Evolutionary conservation across 2,329 filamentous ascomycete genomes (phyloP).

Genomic region (Venturia aucupariae): DNA sequence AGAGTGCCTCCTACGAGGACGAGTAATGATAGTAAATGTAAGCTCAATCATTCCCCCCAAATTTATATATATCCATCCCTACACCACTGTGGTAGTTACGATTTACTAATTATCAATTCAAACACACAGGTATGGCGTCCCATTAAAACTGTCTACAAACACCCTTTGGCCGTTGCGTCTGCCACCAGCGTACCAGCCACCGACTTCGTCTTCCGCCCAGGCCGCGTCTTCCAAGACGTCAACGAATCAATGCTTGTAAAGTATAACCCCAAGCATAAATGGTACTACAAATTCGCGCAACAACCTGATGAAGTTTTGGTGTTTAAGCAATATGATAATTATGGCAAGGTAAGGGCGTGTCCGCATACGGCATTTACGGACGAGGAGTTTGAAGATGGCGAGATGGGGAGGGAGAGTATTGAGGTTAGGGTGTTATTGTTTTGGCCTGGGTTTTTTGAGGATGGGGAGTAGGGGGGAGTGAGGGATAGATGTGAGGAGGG

Average conservation of each 20-base stretch:
- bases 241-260: slow-evolving; percentile 6
- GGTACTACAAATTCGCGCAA: slow-evolving; percentile 15
- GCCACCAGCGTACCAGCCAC: slow-evolving; percentile 9
- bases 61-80: too few species aligned
- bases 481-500: not conserved
- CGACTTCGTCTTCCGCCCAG: slow-evolving; percentile 6
- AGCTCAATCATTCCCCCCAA: too few species aligned
- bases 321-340: slow-evolving; percentile 14
- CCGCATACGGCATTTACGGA: slow-evolving; percentile 15
- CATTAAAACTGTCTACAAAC: slow-evolving; percentile 14
- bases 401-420: slow-evolving; percentile 13
- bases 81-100: too few species aligned
- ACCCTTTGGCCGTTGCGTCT: slow-evolving; percentile 14
- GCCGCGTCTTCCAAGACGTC: slow-evolving; percentile 7
- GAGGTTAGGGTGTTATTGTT: slow-evolving; percentile 13
- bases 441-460: not conserved
- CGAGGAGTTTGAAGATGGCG: slow-evolving; percentile 10
- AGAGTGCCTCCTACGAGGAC: slow-evolving; percentile 11
- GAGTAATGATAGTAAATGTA: slow-evolving; percentile 15
- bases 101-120: not conserved
- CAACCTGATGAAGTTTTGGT: slow-evolving; percentile 14
- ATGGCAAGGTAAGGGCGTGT: slow-evolving; percentile 13
- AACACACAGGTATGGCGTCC: slow-evolving; percentile 16
- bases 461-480: not conserved
- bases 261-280: slow-evolving; percentile 4